These are phyloP conservation scores for Suillus cothurnatus DNA, from an alignment of 768 basidiomycete species.

Conservation along the genomic window DNA sequence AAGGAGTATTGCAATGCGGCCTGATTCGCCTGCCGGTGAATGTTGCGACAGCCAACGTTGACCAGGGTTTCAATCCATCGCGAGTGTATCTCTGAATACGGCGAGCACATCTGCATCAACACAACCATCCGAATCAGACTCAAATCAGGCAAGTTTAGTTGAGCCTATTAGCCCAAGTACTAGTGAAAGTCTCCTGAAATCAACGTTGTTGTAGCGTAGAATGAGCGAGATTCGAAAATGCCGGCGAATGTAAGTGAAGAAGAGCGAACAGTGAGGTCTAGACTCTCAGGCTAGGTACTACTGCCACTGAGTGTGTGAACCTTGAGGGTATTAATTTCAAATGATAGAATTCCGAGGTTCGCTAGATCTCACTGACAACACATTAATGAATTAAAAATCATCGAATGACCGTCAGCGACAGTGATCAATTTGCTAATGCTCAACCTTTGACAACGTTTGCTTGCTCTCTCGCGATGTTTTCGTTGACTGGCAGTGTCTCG, in stretches of 20 bases:
- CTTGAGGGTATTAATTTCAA: neutral
- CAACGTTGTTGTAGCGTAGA: neutral
- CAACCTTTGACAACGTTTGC: neutral
- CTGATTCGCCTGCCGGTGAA: neutral
- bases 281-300: too few species aligned
- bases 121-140: neutral
- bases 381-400: neutral
- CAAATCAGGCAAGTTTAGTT: neutral
- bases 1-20: neutral
- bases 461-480: neutral
- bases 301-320: neutral
- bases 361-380: neutral
- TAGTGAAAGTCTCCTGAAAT: neutral
- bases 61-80: neutral
- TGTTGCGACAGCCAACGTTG: neutral
- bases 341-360: neutral
- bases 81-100: neutral
- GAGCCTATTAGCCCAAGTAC: neutral
- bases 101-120: neutral
- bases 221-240: neutral
- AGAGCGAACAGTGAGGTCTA: neutral
- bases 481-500: neutral
- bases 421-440: neutral
- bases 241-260: neutral
- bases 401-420: neutral